Evolutionary conservation across 805 yeast genomes (phyloP).

Genomic region (Jamesozyma lodderae): DNA sequence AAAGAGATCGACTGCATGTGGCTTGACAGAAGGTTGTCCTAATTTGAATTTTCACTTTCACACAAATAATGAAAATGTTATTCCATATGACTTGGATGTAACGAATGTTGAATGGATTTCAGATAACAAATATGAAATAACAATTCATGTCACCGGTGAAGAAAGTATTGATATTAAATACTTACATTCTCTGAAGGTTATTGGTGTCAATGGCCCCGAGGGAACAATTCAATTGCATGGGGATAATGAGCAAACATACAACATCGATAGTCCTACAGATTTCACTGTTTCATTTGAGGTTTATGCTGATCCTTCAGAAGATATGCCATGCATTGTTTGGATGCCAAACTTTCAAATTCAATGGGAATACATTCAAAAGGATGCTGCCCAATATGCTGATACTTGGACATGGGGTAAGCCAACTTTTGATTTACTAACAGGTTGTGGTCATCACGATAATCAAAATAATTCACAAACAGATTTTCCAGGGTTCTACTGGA

Average conservation of each 20-base stretch:
- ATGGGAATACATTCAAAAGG: constrained; percentile 12
- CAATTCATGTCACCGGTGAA: constrained; percentile 14
- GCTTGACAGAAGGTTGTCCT: too few relatives aligned
- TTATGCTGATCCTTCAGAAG: constrained; percentile 4
- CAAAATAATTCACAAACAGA: constrained; percentile 15
- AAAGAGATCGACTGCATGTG: too few relatives aligned
- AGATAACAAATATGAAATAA: constrained; percentile 11
- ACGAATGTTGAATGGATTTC: constrained; percentile 7
- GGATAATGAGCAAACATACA: constrained; percentile 9
- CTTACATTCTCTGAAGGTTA: constrained; percentile 13
- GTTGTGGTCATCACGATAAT: constrained; percentile 13
- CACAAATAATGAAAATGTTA: constrained; percentile 2
- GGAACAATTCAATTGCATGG: constrained; percentile 12
- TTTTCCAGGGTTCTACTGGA: constrained; percentile 17
- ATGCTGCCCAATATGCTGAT: constrained; percentile 3
- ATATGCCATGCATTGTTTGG: constrained; percentile 12
- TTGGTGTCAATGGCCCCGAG: constrained; percentile 13
- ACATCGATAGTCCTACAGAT: constrained; percentile 14
- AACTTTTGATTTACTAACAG: constrained; percentile 13
- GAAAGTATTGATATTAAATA: constrained; percentile 10
- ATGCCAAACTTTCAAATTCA: constrained; percentile 19
- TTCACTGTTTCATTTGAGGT: constrained; percentile 15
- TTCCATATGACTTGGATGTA: constrained; percentile 13
- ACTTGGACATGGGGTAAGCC: constrained; percentile 14
- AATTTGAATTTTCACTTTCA: constrained; percentile 10